Percentiles rank a stretch among this genome's conserved stretches.
These are phyloP conservation scores for Trypanosoma cruzi DNA, from an alignment of 208 protist genomes.

Conservation along the genomic window DNA sequence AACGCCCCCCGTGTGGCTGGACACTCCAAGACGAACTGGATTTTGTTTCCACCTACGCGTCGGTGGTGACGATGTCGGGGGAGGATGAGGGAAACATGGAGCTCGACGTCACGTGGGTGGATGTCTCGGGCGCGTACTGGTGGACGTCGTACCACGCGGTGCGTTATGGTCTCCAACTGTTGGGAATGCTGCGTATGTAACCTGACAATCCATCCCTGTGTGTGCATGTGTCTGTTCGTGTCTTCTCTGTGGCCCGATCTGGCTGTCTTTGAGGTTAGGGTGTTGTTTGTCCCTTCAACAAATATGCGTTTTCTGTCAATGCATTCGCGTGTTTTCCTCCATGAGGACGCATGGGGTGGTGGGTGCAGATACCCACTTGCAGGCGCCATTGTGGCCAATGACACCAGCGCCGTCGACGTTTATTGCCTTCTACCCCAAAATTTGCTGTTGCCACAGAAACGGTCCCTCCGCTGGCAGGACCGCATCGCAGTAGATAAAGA, in stretches of 20 bases:
- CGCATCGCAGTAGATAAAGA: too few relatives aligned
- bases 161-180: slow-evolving; percentile 67
- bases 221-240: not conserved
- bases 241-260: not conserved
- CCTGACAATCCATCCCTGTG: not conserved
- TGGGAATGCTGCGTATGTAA: slow-evolving; percentile 7
- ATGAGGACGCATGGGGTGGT: too few relatives aligned
- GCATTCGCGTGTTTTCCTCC: too few relatives aligned
- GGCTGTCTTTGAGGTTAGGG: not conserved
- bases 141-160: slow-evolving; percentile 66
- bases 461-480: too few relatives aligned
- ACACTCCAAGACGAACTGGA: slow-evolving; percentile 61
- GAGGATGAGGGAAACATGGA: not conserved
- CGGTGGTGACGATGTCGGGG: not conserved
- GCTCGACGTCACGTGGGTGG: slow-evolving; percentile 26
- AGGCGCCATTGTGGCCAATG: too few relatives aligned
- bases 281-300: too few relatives aligned
- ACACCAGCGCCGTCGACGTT: too few relatives aligned
- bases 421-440: too few relatives aligned
- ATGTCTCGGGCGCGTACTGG: slow-evolving; percentile 36
- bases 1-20: slow-evolving; percentile 35
- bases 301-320: too few relatives aligned
- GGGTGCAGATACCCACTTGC: too few relatives aligned
- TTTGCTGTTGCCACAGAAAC: too few relatives aligned
- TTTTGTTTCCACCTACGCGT: slow-evolving; percentile 39